Evolutionary conservation across 176 grass and related monocot species (phyloP).

Genomic region (Oryza nivara): DNA sequence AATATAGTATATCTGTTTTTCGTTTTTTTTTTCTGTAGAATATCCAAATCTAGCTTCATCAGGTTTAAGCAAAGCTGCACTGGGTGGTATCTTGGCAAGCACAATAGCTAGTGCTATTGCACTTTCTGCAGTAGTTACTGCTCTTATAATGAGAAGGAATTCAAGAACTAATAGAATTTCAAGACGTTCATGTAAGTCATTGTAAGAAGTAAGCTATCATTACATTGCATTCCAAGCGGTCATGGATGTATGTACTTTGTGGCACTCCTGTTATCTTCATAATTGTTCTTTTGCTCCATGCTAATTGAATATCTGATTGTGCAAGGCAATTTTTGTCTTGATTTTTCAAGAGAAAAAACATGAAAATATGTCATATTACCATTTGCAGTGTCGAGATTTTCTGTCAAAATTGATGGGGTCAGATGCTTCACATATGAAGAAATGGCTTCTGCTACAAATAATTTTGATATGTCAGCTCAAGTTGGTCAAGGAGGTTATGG

Average conservation of each 20-base stretch:
- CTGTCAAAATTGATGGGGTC: conserved; percentile 82
- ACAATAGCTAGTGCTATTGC: conserved; percentile 56
- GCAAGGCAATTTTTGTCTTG: neutral
- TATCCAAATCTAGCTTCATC: conserved; percentile 43
- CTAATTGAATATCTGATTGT: conserved; percentile 15
- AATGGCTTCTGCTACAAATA: conserved; percentile 69
- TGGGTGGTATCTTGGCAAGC: conserved; percentile 56
- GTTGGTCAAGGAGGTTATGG: conserved; percentile 97
- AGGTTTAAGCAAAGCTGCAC: conserved; percentile 65
- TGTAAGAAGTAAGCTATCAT: conserved; percentile 2
- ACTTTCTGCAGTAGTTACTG: conserved; percentile 61
- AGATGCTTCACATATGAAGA: conserved; percentile 86
- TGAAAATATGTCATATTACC: conserved; percentile 39
- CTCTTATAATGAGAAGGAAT: conserved; percentile 65
- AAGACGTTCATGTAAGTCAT: conserved; percentile 66
- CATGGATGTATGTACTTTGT: neutral
- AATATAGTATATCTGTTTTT: conserved; percentile 12
- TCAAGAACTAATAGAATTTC: conserved; percentile 53
- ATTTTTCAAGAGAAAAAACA: conserved; percentile 12
- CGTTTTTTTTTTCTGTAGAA: conserved; percentile 39
- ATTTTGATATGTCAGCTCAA: conserved; percentile 69
- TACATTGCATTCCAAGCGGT: neutral
- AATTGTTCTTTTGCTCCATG: neutral
- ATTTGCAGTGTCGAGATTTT: conserved; percentile 61
- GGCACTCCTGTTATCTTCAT: neutral